Evolutionary conservation across 2,329 filamentous ascomycete species (phyloP).

Genomic region (Shiraia bambusicola): DNA sequence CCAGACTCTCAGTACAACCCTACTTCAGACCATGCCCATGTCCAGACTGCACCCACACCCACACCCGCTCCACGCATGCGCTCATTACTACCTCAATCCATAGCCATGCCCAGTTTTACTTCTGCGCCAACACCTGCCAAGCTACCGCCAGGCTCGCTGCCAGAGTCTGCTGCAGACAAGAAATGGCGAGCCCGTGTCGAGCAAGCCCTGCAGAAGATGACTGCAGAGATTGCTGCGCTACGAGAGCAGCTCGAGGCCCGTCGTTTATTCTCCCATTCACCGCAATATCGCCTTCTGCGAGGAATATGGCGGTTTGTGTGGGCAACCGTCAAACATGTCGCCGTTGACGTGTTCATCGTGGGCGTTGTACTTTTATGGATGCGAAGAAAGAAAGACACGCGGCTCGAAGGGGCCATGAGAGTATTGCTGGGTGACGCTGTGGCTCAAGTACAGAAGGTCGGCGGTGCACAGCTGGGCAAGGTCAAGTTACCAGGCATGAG

Average conservation of each 20-base stretch:
- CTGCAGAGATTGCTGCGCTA: constrained; percentile 86
- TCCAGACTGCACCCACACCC: constrained; percentile 13
- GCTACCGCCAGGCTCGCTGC: constrained; percentile 4
- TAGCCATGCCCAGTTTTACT: constrained; percentile 18
- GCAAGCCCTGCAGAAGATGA: constrained; percentile 81
- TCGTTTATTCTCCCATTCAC: constrained; percentile 67
- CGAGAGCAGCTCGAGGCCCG: constrained; percentile 85
- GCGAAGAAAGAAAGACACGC: constrained; percentile 67
- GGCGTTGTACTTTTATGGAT: constrained; percentile 70
- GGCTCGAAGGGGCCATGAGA: constrained; percentile 73
- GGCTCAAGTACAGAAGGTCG: constrained; percentile 40
- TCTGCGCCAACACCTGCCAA: constrained; percentile 4
- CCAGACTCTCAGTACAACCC: constrained; percentile 49
- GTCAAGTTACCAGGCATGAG: constrained; percentile 27
- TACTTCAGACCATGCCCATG: constrained; percentile 31
- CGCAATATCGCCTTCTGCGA: constrained; percentile 62
- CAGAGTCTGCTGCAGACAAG: constrained; percentile 42
- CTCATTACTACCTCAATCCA: constrained; percentile 20
- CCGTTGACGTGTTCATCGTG: constrained; percentile 69
- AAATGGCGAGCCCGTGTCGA: constrained; percentile 84
- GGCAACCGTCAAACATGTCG: constrained; percentile 75
- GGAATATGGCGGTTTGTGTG: constrained; percentile 56
- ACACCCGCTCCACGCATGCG: constrained; percentile 21
- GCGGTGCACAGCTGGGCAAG: constrained; percentile 27
- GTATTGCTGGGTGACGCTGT: constrained; percentile 58